A percentile compares a stretch with the other conserved stretches of the same genome.
Conservation (phyloP, 106 monocot species). For the Apostasia ramifera region DNA sequence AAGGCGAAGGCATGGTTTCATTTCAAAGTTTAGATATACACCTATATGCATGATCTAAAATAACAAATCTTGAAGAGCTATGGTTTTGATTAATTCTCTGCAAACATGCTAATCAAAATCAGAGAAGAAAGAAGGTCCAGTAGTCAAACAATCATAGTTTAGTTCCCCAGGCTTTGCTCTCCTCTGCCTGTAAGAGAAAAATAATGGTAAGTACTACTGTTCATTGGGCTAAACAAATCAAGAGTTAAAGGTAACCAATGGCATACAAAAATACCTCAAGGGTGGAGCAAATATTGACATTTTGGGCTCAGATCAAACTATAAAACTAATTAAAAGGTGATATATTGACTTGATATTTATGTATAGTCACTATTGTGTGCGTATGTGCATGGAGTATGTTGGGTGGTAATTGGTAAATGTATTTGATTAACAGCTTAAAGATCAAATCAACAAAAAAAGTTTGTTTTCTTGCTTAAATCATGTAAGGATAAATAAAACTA, state of each 20-base stretch:
- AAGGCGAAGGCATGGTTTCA: no score
- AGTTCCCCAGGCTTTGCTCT: slow-evolving; percentile 56
- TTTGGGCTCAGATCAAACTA: not conserved
- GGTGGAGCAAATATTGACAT: not conserved
- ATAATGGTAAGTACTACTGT: not conserved
- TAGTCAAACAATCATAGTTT: slow-evolving; percentile 46
- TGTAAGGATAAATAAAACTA: no score
- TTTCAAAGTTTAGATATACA: no score
- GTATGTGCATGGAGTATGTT: not conserved
- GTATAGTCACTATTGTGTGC: no score
- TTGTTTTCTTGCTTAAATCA: no score
- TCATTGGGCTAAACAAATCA: no score
- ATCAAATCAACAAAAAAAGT: no score
- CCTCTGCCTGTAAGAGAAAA: slow-evolving; percentile 47
- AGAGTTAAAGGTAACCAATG: not conserved
- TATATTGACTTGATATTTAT: no score
- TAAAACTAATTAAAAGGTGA: no score
- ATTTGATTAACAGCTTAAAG: not conserved
- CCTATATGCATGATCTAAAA: no score
- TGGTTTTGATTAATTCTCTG: not conserved
- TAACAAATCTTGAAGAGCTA: no score
- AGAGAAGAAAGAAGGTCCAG: slow-evolving; percentile 49
- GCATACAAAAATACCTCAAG: no score
- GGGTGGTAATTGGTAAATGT: not conserved
- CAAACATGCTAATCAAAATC: slow-evolving; percentile 21